Evolutionary conservation across 108 stramenopile species (phyloP), one percentile per base, ranked within the genome.

Genomic region (Chaetoceros muelleri): DNA sequence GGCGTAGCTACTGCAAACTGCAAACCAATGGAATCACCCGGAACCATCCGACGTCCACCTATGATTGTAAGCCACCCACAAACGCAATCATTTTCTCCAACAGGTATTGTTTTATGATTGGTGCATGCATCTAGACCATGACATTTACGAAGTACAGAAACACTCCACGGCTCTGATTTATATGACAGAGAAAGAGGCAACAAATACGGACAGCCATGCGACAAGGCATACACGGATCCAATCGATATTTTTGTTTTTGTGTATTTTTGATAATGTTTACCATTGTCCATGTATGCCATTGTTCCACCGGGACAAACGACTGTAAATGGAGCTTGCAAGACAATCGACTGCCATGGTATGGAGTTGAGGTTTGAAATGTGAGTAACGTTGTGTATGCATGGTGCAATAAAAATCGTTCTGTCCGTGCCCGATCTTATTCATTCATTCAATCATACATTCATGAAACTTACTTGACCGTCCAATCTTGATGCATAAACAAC

Each of bases 1-100:
- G 18, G 1, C 13, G 2, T 30, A 21, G 28, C n/a, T 2, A 17
- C 0, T 23, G 52, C 67, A 53, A 67, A 75, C 51, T 74, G 50
- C 40, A 81, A 31, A 3, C 67, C 54, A 8, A 74, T 45, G 7
- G 63, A 50, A 22, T 65, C 74, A 23, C 80, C 80, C 5, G 57
- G 80, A 60, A 25, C 52, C 16, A 73, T 24, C 16, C 48, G 54
- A 23, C 64, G 25, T 5, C 59, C 69, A 0, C 79, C 79, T 17
- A 80, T 63, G 8, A 76, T 78, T 34, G 75, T 31, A 46, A 78
- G 52, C 24, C 73, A 75, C 40, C 72, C 69, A 24, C 72, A 75
- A 27, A 3, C 56, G 55, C 52, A 46, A 1, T 17, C 49, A n/a
- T 62, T 60, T 56, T 71, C 64, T 16, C 51, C 47, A 19, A 81